These are phyloP conservation scores for Ampelocalamus luodianensis DNA, from an alignment of 176 grass and related monocot species.

Conservation along the genomic window DNA sequence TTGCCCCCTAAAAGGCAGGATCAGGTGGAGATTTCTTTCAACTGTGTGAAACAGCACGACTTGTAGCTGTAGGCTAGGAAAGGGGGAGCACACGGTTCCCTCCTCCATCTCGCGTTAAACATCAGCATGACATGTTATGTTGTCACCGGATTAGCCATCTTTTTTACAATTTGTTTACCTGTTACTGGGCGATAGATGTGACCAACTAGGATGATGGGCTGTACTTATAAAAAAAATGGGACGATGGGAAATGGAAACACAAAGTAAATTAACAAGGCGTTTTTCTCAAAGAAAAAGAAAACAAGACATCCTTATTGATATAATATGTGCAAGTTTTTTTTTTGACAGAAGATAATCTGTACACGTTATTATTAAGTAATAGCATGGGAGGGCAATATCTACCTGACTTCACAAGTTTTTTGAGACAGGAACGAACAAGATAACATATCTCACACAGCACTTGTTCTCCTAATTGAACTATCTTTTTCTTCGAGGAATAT, in stretches of 20 bases:
- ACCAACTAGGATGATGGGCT: neutral
- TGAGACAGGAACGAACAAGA: neutral
- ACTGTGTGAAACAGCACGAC: slow-evolving; percentile 11
- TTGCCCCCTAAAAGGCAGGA: slow-evolving; percentile 25
- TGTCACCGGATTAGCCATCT: neutral
- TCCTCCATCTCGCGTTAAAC: neutral
- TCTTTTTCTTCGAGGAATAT: neutral
- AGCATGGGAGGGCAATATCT: too few relatives aligned
- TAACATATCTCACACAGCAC: neutral
- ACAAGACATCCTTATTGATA: neutral
- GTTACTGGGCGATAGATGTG: neutral
- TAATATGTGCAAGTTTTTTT: neutral
- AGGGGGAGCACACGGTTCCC: slow-evolving; percentile 9
- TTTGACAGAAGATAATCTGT: too few relatives aligned
- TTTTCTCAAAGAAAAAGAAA: neutral
- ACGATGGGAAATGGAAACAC: neutral
- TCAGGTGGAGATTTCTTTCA: neutral
- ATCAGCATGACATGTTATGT: slow-evolving; percentile 29
- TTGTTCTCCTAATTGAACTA: neutral
- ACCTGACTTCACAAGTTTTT: too few relatives aligned
- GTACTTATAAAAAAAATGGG: neutral
- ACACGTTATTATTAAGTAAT: too few relatives aligned
- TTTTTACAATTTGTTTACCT: neutral
- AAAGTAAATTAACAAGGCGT: neutral
- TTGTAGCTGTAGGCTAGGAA: neutral